Conservation (phyloP, 805 yeast genomes). For the Candida dajiaensis region DNA sequence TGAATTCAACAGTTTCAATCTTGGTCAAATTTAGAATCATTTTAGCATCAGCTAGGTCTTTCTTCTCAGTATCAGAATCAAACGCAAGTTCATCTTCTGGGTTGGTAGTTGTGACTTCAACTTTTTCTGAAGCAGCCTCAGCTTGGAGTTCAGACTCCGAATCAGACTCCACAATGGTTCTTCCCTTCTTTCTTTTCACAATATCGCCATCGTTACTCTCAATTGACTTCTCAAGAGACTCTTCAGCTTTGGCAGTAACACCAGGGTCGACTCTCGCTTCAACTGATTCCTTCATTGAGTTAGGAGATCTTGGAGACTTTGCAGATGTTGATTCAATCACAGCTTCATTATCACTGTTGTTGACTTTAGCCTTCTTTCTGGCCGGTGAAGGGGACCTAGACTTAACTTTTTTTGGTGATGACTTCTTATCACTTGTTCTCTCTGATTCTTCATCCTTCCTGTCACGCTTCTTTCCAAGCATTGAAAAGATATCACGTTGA, state of each 20-base stretch:
- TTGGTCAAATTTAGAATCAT: constrained; percentile 14
- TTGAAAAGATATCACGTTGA: background rate
- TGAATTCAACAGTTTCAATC: constrained; percentile 4
- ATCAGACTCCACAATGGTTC: background rate
- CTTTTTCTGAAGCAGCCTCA: too few species aligned
- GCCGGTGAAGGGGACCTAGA: background rate
- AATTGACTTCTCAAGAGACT: background rate
- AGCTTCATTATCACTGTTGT: background rate
- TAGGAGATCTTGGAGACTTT: background rate
- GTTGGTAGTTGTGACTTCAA: background rate
- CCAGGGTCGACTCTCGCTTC: background rate
- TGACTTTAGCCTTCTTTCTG: background rate
- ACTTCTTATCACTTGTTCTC: background rate
- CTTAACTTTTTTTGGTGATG: background rate
- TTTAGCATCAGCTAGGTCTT: constrained; percentile 20
- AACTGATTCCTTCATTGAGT: background rate
- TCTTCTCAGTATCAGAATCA: constrained; percentile 20
- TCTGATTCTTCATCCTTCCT: background rate
- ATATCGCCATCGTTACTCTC: background rate
- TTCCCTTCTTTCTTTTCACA: background rate
- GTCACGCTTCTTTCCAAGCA: background rate
- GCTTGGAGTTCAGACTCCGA: background rate
- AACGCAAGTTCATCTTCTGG: constrained; percentile 16
- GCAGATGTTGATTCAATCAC: background rate
- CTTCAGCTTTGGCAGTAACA: background rate